phyloP scores from a whole-genome alignment of 495 filamentous ascomycete genomes.

The Hypoxylon cercidicola region DNA sequence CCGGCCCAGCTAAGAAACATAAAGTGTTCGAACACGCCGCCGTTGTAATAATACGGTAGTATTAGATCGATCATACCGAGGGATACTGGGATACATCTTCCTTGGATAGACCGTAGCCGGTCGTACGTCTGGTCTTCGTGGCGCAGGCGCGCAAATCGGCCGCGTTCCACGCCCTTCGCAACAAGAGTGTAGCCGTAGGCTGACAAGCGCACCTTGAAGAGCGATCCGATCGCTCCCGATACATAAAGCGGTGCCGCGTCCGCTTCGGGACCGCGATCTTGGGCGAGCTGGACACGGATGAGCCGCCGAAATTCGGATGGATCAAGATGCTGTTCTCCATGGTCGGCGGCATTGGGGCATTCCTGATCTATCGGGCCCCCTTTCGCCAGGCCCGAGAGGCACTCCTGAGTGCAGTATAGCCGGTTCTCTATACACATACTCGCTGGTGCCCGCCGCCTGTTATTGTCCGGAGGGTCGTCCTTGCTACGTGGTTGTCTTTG shows the following conservation, averaged over 20 bases:
- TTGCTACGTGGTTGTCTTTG: conserved; percentile 28
- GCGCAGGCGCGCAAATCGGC: conserved; percentile 33
- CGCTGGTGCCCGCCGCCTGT: conserved; percentile 12
- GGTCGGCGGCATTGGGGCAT: conserved; percentile 52
- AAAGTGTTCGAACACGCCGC: conserved; percentile 43
- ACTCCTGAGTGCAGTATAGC: conserved; percentile 58
- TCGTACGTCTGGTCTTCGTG: conserved; percentile 51
- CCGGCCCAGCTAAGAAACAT: conserved; percentile 51
- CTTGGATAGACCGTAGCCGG: conserved; percentile 47
- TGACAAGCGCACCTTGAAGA: conserved; percentile 57
- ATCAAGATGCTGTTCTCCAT: conserved; percentile 44
- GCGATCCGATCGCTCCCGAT: conserved; percentile 50
- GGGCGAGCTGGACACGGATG: conserved; percentile 45
- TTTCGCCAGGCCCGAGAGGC: conserved; percentile 51
- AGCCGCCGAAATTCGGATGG: conserved; percentile 39
- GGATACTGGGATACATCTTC: conserved; percentile 50
- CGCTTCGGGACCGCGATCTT: conserved; percentile 45
- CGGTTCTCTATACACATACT: conserved; percentile 40
- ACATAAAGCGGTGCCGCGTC: conserved; percentile 54
- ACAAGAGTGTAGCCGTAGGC: conserved; percentile 61
- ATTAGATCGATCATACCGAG: conserved; percentile 48
- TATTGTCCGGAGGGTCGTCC: conserved; percentile 29
- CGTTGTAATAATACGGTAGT: conserved; percentile 44
- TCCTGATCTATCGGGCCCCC: conserved; percentile 48
- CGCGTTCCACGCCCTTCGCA: conserved; percentile 52